Evolutionary conservation across 2,329 filamentous ascomycete species (phyloP).

Genomic region (Fusarium vanettenii): DNA sequence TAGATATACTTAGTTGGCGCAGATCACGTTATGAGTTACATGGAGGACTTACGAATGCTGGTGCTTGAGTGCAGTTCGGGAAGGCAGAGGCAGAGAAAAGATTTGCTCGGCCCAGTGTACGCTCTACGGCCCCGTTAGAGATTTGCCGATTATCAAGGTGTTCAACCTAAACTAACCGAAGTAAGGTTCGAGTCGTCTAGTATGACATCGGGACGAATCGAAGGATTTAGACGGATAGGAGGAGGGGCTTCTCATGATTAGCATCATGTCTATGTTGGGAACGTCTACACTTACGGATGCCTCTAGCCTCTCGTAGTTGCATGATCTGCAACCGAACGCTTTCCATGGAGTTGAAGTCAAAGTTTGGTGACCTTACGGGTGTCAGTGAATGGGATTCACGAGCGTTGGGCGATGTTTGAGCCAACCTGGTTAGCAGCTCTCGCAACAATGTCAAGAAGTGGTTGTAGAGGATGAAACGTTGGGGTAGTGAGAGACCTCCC

Average conservation of each 20-base stretch:
- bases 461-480: slow-evolving; percentile 67
- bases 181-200: slow-evolving; percentile 39
- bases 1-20: slow-evolving; percentile 38
- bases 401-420: background rate
- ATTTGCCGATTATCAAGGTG: background rate
- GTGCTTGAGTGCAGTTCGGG: slow-evolving; percentile 61
- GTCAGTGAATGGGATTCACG: slow-evolving; percentile 24
- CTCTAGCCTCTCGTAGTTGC: slow-evolving; percentile 62
- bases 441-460: slow-evolving; percentile 62
- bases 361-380: slow-evolving; percentile 56
- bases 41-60: slow-evolving; percentile 44
- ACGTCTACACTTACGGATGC: slow-evolving; percentile 58
- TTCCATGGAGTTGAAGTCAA: slow-evolving; percentile 68
- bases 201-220: slow-evolving; percentile 49
- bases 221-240: slow-evolving; percentile 48
- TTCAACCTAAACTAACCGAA: slow-evolving; percentile 23
- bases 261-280: slow-evolving; percentile 9
- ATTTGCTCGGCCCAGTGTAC: slow-evolving; percentile 72
- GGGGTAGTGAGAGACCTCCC: slow-evolving; percentile 61
- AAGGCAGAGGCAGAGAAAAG: slow-evolving; percentile 65
- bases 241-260: slow-evolving; percentile 48
- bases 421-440: slow-evolving; percentile 64
- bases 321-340: slow-evolving; percentile 60
- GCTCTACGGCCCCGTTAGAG: slow-evolving; percentile 49
- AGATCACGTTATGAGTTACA: background rate